Evolutionary conservation across 2,329 filamentous ascomycete genomes (phyloP), one percentile per base, ranked within the genome.

Genomic region (Aspergillus ochraceoroseus): DNA sequence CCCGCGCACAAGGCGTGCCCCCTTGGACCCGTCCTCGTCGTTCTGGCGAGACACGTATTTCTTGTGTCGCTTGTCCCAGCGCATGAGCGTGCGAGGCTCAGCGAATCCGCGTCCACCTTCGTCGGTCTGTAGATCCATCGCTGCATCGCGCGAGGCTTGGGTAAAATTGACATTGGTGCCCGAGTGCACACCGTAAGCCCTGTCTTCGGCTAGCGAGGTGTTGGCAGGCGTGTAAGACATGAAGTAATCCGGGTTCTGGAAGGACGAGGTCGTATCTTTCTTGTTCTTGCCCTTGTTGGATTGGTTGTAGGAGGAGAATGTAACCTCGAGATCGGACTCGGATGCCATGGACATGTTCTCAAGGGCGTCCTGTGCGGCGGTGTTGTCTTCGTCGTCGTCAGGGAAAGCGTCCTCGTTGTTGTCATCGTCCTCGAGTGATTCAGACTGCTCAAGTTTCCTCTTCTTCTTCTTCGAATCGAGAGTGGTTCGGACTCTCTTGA

Each of bases 1-100:
- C 56, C 92, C 89, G 48, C 79, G 77, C 41, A 95, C 83, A 70
- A 95, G 82, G 32, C 77, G 76, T 59, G 82, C 83, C 23, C 77
- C 77, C 56, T 80, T 81, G 19, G 79, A 94, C 26, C 92, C 92
- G 68, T 98, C 94, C 54, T 94, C 86, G 68, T 98, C 92, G 72
- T 98, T 96, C 54, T 81, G 81, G 23, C 86, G 80, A 8, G 86
- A 75, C 23, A 98, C 90, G 69, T 96, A 98, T 68, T 95, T 96
- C 69, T 86, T 94, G 58, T 81, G 79, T 66, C 95, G 94, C 72
- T 94, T 90, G 71, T 98, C 92, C 92, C 92, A 98, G 52, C 92
- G 83, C 81, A 95, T 83, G 32, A 78, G 73, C 52, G 81, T 83
- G 32, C 82, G 77, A 2, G 87, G 80, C 55, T 86, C 80, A 47